Base-by-base conservation (phyloP, 345 rosid genomes). In the Tarenaya hassleriana region DNA sequence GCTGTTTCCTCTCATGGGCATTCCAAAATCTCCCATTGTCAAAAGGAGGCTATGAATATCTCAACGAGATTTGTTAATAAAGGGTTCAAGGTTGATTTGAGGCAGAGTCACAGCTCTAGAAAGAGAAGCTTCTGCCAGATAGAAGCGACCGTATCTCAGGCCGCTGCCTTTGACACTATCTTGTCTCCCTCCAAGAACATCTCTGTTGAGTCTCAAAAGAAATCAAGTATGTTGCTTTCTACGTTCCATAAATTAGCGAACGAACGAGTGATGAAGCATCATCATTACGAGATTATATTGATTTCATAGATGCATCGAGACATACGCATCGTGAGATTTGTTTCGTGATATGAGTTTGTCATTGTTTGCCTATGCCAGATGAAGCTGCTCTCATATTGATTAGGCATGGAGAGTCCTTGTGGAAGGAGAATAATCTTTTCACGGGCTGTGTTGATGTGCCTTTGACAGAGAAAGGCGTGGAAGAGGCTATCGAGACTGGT, bases 361-460 rank as follows among this genome's bases (percentile, higher is more conserved):
- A 24, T 24, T 24, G 29, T 17, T 50, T 50, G 33, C 8, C 21
- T 7, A 17, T 5, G 10, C 35, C 76, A 92, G 98, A 75, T 58
- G 95, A 92, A 68, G 82, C 79, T 34, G 86, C 96, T 51, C 62
- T 92, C 69, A 92, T 92, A 69, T 76, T 88, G 65, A 66, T 92
- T 55, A 77, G 95, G 54, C 96, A 94, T 45, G 99, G 99, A n/a
- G 99, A 88, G 60, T 94, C 99, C 16, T 73, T 88, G 52, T 94
- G 99, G 99, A 92, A 92, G 44, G 95, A 88, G 72, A 88, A 88
- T 84, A 92, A 92, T 73, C 75, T 88, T 50, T 92, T 92, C 67
- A 92, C 97, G 0, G 99, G 99, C 18, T 92, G 99, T 53, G 99
- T 88, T 46, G 97, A 92, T 40, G 99, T 92, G 55, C 97, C 99